A percentile compares a stretch with the other conserved stretches of the same genome.
Evolutionary conservation across 768 basidiomycete species (phyloP).

Genomic region (Podaxis carcinomalis): DNA sequence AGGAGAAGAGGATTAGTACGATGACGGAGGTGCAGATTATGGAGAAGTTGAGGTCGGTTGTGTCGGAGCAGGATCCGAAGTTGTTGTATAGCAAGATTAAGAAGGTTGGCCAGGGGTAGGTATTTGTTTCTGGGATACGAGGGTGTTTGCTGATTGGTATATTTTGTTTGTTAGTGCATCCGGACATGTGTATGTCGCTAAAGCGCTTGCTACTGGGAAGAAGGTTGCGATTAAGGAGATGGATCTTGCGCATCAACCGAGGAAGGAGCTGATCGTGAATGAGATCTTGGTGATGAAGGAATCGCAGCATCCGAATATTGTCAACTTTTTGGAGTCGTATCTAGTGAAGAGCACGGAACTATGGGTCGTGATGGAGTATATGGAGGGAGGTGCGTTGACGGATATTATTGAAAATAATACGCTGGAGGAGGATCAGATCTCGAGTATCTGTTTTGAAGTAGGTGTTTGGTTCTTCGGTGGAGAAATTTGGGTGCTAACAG

Average conservation of each 20-base stretch:
- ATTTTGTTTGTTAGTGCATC: conserved; percentile 62
- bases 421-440: conserved; percentile 92
- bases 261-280: conserved; percentile 97
- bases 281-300: conserved; percentile 99
- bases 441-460: conserved; percentile 89
- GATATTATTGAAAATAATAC: conserved; percentile 98
- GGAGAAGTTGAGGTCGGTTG: conserved; percentile 92
- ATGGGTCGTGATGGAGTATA: conserved; percentile 99
- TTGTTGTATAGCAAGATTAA: conserved; percentile 92
- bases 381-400: conserved; percentile 96
- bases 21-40: conserved; percentile 98
- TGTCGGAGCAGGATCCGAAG: conserved; percentile 84
- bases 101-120: conserved; percentile 98
- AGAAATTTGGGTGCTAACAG: background rate
- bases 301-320: conserved; percentile 94
- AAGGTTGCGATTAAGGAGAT: conserved; percentile 99
- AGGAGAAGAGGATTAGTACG: conserved; percentile 90
- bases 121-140: conserved; percentile 16
- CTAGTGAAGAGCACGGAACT: conserved; percentile 84
- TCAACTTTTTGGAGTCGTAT: conserved; percentile 92
- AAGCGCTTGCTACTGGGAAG: conserved; percentile 75
- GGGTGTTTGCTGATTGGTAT: conserved; percentile 13
- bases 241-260: conserved; percentile 91
- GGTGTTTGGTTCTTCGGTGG: conserved; percentile 20
- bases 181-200: conserved; percentile 97